These are phyloP conservation scores for Pilasporangium apinafurcum DNA, from an alignment of 352 stramenopile genomes.

Conservation along the genomic window DNA sequence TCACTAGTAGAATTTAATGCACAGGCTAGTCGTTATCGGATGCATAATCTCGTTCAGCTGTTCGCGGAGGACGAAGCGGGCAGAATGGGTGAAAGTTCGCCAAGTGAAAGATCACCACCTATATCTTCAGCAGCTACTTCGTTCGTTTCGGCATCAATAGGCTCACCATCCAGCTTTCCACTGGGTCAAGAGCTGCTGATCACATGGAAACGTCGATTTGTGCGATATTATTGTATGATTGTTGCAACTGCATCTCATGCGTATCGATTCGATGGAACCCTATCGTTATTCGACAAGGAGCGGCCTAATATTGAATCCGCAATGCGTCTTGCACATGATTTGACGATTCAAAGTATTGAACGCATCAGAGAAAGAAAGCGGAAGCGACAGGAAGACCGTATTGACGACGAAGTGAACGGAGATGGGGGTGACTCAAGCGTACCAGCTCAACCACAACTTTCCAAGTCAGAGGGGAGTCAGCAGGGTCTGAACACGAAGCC, in stretches of 20 bases:
- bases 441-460: conserved; percentile 11
- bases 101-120: background rate
- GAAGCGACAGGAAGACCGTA: conserved; percentile 23
- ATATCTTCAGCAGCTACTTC: conserved; percentile 17
- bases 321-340: conserved; percentile 64
- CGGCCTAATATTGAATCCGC: conserved; percentile 79
- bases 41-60: conserved; percentile 81
- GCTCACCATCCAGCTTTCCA: conserved; percentile 19
- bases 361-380: conserved; percentile 50
- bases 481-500: conserved; percentile 6
- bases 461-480: conserved; percentile 5
- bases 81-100: conserved; percentile 36
- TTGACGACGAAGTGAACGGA: conserved; percentile 16
- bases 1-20: conserved; percentile 76
- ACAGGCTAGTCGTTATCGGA: conserved; percentile 61
- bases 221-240: conserved; percentile 83
- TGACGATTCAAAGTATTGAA: conserved; percentile 71
- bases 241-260: conserved; percentile 68
- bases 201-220: conserved; percentile 77
- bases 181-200: conserved; percentile 60
- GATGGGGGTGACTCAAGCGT: conserved; percentile 5
- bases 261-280: conserved; percentile 65
- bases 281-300: conserved; percentile 74
- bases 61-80: conserved; percentile 78
- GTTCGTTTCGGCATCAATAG: conserved; percentile 15